These are phyloP conservation scores for Anacardium occidentale DNA, from an alignment of 345 rosid genomes.

Conservation along the genomic window DNA sequence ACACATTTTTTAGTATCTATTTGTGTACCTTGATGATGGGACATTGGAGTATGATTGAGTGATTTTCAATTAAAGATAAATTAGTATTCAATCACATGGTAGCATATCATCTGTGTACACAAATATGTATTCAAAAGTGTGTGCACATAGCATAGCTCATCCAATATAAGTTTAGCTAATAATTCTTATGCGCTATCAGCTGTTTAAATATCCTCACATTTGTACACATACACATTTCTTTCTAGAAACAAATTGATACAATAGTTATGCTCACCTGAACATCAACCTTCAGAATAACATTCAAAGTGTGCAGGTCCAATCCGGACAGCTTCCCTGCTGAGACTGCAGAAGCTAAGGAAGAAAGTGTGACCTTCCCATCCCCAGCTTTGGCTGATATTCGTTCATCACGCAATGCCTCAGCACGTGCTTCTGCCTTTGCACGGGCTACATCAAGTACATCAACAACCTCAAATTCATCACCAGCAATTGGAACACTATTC, in stretches of 20 bases:
- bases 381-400: constrained; percentile 92
- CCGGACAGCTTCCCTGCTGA: constrained; percentile 82
- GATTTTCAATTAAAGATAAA: too few species aligned
- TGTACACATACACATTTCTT: not conserved
- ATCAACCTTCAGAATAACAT: constrained; percentile 89
- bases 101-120: too few species aligned
- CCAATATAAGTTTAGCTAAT: not conserved
- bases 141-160: too few species aligned
- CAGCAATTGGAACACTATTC: constrained; percentile 80
- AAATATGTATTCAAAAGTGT: too few species aligned
- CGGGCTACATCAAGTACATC: constrained; percentile 84
- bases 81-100: too few species aligned
- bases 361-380: constrained; percentile 93
- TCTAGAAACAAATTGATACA: not conserved
- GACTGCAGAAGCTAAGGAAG: constrained; percentile 90
- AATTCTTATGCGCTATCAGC: not conserved
- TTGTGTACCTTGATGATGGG: too few species aligned
- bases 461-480: constrained; percentile 91
- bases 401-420: constrained; percentile 63
- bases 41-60: too few species aligned
- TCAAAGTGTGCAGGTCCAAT: constrained; percentile 90
- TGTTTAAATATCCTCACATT: not conserved
- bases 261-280: constrained; percentile 63
- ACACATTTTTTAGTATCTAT: too few species aligned
- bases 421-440: constrained; percentile 77